phyloP scores from a whole-genome alignment of 345 rosid species.

The Microcos paniculata region DNA sequence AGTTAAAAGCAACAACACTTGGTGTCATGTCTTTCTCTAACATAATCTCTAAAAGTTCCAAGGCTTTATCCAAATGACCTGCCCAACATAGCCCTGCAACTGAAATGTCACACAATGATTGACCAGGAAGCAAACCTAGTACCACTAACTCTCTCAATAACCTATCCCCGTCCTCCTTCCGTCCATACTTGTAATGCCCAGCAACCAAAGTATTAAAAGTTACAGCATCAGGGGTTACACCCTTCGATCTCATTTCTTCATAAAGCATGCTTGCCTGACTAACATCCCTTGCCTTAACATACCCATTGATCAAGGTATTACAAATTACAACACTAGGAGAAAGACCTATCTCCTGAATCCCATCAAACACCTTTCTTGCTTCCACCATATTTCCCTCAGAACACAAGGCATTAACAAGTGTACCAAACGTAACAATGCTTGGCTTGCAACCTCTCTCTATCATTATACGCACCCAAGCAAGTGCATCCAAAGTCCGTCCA shows the following conservation, averaged over 20 bases:
- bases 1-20: slow-evolving; percentile 59
- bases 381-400: slow-evolving; percentile 51
- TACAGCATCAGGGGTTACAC: slow-evolving; percentile 56
- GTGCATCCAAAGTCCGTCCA: slow-evolving; percentile 43
- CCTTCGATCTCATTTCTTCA: slow-evolving; percentile 53
- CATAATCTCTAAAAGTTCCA: slow-evolving; percentile 41
- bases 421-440: slow-evolving; percentile 44
- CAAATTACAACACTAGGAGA: slow-evolving; percentile 45
- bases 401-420: slow-evolving; percentile 56
- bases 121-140: slow-evolving; percentile 32
- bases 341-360: slow-evolving; percentile 44
- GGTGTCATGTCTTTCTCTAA: slow-evolving; percentile 59
- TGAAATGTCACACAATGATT: slow-evolving; percentile 44
- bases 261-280: slow-evolving; percentile 52
- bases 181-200: slow-evolving; percentile 63
- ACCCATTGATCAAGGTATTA: slow-evolving; percentile 66
- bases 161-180: slow-evolving; percentile 47
- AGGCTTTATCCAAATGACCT: slow-evolving; percentile 54
- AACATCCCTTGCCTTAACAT: slow-evolving; percentile 62
- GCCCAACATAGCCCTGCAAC: slow-evolving; percentile 72
- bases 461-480: slow-evolving; percentile 52
- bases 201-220: slow-evolving; percentile 66
- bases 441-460: slow-evolving; percentile 54
- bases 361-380: slow-evolving; percentile 51
- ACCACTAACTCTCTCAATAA: slow-evolving; percentile 45